phyloP scores from a whole-genome alignment of 805 yeast genomes.

The Priceomyces medius region DNA sequence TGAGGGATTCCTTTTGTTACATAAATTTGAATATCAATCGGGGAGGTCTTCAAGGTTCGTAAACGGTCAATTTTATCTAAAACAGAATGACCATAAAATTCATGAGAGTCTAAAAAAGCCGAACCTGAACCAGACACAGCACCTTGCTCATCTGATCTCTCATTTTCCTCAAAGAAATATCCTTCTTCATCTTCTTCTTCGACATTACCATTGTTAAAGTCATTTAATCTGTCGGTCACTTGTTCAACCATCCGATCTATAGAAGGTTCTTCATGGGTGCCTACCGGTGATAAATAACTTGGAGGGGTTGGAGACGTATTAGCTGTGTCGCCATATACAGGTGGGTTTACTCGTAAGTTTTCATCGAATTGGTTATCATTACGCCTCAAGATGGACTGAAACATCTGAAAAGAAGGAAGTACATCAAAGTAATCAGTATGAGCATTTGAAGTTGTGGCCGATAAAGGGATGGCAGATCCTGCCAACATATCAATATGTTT shows the following conservation, averaged over 20 bases:
- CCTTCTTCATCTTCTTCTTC: conserved; percentile 16
- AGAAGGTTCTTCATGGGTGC: conserved; percentile 5
- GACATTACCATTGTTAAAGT: conserved; percentile 6
- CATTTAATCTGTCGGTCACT: conserved; percentile 11
- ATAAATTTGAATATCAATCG: conserved; percentile 47
- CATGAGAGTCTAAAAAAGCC: conserved; percentile 11
- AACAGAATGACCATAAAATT: conserved; percentile 44
- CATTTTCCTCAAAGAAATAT: conserved; percentile 15
- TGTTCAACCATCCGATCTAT: conserved; percentile 9
- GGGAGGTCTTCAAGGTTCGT: conserved; percentile 41
- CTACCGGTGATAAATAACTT: conserved; percentile 12
- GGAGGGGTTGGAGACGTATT: conserved; percentile 32
- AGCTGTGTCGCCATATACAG: conserved; percentile 34
- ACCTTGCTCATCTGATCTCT: conserved; percentile 9
- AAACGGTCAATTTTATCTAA: conserved; percentile 52
- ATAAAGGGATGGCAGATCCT: conserved; percentile 14
- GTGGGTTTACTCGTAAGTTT: conserved; percentile 31
- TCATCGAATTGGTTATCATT: conserved; percentile 40
- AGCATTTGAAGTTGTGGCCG: conserved; percentile 25
- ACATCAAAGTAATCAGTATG: conserved; percentile 51
- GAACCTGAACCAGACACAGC: conserved; percentile 2
- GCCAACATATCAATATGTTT: conserved; percentile 29
- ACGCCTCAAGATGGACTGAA: conserved; percentile 49
- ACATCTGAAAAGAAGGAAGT: conserved; percentile 69
- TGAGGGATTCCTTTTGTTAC: conserved; percentile 54